Base-by-base conservation (phyloP, 2,329 filamentous ascomycete genomes). In the Monosporascus sp. region DNA sequence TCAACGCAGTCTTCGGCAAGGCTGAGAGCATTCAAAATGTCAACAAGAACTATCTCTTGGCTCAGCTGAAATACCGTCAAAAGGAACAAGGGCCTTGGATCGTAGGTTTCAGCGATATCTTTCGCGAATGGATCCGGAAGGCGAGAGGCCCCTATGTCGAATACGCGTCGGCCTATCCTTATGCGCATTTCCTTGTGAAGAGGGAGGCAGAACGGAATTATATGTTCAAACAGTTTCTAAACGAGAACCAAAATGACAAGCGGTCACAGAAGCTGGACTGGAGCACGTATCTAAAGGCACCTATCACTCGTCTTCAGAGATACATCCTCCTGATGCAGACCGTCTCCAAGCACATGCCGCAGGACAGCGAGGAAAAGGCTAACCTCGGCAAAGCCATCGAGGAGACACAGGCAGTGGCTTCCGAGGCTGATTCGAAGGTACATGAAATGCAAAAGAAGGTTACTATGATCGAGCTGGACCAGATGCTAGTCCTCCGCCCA, bases 71-170 rank as follows among this genome's bases (percentile, higher is more conserved):
- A 67, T 99, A 97, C 68, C 85, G 94, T 25, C 94, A 99, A 69
- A 89, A 94, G 65, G 94, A 97, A 67, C 93, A 99, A 73, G 94
- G 94, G 0, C 94, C 94, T 0, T 99, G 91, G 85, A 87, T 99
- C 54, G 79, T 83, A 14, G 94, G 94, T 3, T 97, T 97, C 72
- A 97, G 92, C 67, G 94, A 97, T 65, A 90, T 99, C 49, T 97
- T 99, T 77, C 81, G 94, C 54, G 94, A 99, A 73, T 99, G 94
- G 94, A 96, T 97, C 57, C 84, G 94, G 58, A 97, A 97, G 70
- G 94, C 94, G 35, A 90, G 87, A 69, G 77, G 81, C 2, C 87
- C 90, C 11, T 99, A 97, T 67, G 85, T 97, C 56, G 91, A 96
- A 54, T 99, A 97, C 69, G 93, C 93, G 39, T 86, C 88, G 1